Percentiles rank a stretch among this genome's conserved stretches.
Conservation (phyloP, 2,329 filamentous ascomycete genomes). For the Colletotrichum chlorophyti region DNA sequence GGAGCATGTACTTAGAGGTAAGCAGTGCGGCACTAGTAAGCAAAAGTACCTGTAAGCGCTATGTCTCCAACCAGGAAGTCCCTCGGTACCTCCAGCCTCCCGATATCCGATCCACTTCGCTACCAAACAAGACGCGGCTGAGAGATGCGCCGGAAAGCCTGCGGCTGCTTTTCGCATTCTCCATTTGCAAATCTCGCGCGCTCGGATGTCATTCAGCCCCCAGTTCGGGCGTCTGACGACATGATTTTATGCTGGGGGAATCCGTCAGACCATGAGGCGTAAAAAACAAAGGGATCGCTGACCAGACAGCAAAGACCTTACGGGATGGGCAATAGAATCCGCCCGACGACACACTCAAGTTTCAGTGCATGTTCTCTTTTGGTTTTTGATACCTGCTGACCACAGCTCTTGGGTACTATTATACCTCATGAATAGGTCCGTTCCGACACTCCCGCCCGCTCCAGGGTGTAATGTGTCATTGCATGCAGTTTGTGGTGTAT, state of each 20-base stretch:
- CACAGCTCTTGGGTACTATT: too few species aligned
- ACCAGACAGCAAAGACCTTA: too few species aligned
- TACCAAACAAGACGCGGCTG: constrained; percentile 26
- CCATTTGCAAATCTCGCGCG: constrained; percentile 7
- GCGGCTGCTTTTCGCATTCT: constrained; percentile 9
- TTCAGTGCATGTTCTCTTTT: too few species aligned
- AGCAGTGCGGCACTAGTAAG: not conserved
- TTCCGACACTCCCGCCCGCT: constrained; percentile 1
- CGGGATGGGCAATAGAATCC: not conserved
- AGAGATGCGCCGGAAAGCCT: constrained; percentile 14
- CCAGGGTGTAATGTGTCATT: constrained; percentile 25
- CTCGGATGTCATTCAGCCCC: constrained; percentile 18
- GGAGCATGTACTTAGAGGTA: not conserved
- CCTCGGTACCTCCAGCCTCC: constrained; percentile 17
- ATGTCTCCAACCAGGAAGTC: not conserved
- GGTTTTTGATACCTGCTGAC: too few species aligned
- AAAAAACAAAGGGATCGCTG: not conserved
- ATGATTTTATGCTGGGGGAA: not conserved
- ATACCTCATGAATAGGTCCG: too few species aligned
- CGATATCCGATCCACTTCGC: constrained; percentile 10
- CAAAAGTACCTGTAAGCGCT: constrained; percentile 13
- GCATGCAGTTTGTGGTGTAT: constrained; percentile 23
- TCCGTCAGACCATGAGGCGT: not conserved
- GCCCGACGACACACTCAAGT: not conserved
- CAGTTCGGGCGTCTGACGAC: constrained; percentile 20